A percentile compares a stretch with the other conserved stretches of the same genome.
phyloP scores from a whole-genome alignment of 2,329 filamentous ascomycete species.

The Diaporthe ilicicola region DNA sequence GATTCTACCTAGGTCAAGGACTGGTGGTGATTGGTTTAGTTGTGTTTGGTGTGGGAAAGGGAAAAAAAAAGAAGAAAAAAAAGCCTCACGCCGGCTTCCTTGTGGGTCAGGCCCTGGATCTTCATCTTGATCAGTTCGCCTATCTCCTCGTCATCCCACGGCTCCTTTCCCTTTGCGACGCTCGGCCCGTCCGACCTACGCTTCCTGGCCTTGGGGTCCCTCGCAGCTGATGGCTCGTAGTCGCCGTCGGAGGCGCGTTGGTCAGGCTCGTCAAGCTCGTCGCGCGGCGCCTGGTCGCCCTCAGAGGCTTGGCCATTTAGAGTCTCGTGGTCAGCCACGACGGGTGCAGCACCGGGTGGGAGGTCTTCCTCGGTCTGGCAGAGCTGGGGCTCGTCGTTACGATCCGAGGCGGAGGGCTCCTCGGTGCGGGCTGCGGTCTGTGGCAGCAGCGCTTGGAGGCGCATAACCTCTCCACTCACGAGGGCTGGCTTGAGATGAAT shows the following conservation, averaged over 20 bases:
- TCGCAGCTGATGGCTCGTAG: background rate
- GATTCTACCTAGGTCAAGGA: background rate
- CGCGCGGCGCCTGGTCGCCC: no score
- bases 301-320: background rate
- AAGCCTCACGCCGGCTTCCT: conserved; percentile 13
- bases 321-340: background rate
- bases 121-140: conserved; percentile 1
- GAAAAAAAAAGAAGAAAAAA: no score
- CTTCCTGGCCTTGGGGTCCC: background rate
- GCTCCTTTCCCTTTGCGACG: background rate
- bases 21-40: no score
- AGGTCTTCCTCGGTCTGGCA: background rate
- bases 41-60: no score
- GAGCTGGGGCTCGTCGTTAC: background rate
- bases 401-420: background rate
- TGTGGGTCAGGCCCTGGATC: conserved; percentile 3
- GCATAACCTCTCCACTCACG: background rate
- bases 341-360: background rate
- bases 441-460: background rate
- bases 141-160: conserved; percentile 27
- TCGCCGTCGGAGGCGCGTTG: background rate
- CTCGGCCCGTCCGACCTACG: background rate
- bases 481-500: conserved; percentile 7
- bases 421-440: background rate
- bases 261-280: background rate